These are phyloP conservation scores for Colletotrichum gloeosporioides DNA, from an alignment of 2,329 filamentous ascomycete species.

Conservation along the genomic window DNA sequence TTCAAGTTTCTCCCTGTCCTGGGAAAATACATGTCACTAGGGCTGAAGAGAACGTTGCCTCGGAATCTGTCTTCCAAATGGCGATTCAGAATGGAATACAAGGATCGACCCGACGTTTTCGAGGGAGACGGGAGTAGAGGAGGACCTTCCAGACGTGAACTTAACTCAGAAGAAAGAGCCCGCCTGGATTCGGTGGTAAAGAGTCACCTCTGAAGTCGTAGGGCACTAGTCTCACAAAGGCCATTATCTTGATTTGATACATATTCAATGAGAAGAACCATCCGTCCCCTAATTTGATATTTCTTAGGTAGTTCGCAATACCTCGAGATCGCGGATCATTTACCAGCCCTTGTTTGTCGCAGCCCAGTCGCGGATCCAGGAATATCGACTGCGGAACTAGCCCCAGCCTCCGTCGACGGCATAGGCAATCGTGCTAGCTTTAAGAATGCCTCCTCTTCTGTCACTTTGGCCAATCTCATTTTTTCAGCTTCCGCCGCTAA, in stretches of 20 bases:
- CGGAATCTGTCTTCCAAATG: constrained; percentile 30
- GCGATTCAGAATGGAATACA: constrained; percentile 25
- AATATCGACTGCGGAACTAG: background rate
- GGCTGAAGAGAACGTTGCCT: constrained; percentile 31
- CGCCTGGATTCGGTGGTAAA: background rate
- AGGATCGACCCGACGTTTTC: constrained; percentile 11
- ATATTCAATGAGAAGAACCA: background rate
- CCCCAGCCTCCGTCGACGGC: background rate
- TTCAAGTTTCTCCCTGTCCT: constrained; percentile 32
- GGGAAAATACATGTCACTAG: constrained; percentile 29
- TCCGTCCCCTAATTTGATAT: background rate
- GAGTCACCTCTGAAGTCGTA: background rate
- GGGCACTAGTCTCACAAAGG: background rate
- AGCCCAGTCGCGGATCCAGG: background rate
- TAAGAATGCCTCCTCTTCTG: background rate
- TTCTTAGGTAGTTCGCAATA: background rate
- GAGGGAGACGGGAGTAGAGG: constrained; percentile 33
- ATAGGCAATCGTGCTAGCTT: background rate
- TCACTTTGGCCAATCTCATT: background rate
- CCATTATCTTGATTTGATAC: background rate
- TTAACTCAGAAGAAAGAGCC: background rate
- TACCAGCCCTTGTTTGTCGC: background rate
- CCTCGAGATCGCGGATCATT: background rate
- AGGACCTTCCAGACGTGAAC: constrained; percentile 24
- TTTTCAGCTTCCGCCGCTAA: background rate